These are phyloP conservation scores for Penicillium fimorum DNA, from an alignment of 495 filamentous ascomycete species.

Conservation along the genomic window DNA sequence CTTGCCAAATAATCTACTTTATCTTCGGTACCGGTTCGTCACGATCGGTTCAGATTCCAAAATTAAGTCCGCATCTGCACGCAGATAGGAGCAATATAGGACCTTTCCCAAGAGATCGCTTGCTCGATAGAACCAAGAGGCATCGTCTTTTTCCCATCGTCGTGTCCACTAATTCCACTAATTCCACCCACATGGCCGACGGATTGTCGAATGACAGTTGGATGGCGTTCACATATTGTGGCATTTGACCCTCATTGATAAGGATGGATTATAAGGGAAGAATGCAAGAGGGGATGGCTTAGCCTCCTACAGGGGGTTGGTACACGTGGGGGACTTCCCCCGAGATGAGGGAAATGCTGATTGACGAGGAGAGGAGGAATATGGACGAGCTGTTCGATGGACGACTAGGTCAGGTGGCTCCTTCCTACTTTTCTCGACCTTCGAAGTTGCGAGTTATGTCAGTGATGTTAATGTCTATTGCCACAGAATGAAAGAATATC, in stretches of 20 bases:
- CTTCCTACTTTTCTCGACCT: background rate
- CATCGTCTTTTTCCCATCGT: no score
- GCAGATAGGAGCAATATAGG: background rate
- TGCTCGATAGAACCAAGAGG: no score
- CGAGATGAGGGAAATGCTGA: background rate
- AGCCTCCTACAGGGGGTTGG: background rate
- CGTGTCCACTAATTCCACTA: background rate
- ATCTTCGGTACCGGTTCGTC: background rate
- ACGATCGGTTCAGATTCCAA: background rate
- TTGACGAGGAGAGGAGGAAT: no score
- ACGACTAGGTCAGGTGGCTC: background rate
- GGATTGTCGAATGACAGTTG: background rate
- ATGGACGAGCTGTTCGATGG: no score
- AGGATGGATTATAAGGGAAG: no score
- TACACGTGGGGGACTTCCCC: no score
- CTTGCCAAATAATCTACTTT: background rate
- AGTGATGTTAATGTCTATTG: background rate
- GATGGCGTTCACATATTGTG: background rate
- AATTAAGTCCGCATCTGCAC: background rate
- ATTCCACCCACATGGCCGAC: background rate
- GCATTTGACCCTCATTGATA: background rate
- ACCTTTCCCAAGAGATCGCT: background rate
- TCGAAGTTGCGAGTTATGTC: background rate
- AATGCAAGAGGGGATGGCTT: background rate
- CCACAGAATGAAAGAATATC: background rate